phyloP scores from a whole-genome alignment of 2,329 filamentous ascomycete species.

The Pyricularia sp. region DNA sequence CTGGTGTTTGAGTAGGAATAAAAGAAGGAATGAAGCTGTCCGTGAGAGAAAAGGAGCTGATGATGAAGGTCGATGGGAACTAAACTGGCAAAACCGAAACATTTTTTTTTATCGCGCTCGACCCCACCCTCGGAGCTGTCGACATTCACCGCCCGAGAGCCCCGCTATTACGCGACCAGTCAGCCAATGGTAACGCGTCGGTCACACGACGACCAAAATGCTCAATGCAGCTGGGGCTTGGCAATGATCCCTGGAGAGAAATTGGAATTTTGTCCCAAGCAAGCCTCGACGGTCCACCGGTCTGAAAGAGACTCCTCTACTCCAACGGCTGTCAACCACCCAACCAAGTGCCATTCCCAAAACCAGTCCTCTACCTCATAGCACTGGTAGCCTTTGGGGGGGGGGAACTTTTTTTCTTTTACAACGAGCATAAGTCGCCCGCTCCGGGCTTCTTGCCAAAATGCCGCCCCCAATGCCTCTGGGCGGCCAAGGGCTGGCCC shows the following conservation, averaged over 20 bases:
- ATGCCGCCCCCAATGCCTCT: constrained; percentile 15
- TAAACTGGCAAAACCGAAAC: neutral
- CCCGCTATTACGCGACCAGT: neutral
- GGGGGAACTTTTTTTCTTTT: neutral
- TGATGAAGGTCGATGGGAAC: neutral
- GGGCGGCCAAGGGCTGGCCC: constrained; percentile 3
- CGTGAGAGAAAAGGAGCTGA: neutral
- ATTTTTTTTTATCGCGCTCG: constrained; percentile 1
- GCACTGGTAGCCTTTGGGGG: neutral
- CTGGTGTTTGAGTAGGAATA: constrained; percentile 16
- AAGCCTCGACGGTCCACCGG: neutral
- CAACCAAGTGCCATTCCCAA: neutral
- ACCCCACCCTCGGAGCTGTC: neutral
- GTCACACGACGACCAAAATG: neutral
- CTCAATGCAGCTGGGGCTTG: neutral
- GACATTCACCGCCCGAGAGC: neutral
- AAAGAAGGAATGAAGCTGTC: constrained; percentile 7
- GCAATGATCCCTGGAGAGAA: neutral
- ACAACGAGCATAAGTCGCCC: neutral
- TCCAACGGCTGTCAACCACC: neutral
- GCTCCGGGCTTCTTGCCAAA: neutral
- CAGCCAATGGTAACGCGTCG: neutral
- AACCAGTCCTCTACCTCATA: neutral
- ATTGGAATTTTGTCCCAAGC: neutral
- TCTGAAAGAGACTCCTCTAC: neutral